Evolutionary conservation across 2,329 filamentous ascomycete species (phyloP).

Genomic region (Talaromyces sp.): DNA sequence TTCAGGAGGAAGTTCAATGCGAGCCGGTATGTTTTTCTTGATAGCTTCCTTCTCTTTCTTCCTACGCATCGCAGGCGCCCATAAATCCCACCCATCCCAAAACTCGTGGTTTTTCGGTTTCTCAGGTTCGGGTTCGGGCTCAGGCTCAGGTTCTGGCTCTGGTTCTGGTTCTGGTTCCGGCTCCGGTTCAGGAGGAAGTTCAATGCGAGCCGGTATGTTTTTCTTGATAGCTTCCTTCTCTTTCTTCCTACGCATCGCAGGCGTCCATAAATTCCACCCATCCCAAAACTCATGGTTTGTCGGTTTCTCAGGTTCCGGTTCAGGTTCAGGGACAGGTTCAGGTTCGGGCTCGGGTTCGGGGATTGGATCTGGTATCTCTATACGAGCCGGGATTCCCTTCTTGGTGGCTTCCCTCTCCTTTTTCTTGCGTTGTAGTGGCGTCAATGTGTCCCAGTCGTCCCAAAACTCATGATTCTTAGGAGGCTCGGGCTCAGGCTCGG

Average conservation of each 20-base stretch:
- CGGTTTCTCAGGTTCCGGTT: slow-evolving; percentile 18
- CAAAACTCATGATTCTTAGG: slow-evolving; percentile 12
- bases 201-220: slow-evolving; percentile 16
- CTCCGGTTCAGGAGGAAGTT: slow-evolving; percentile 23
- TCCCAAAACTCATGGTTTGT: slow-evolving; percentile 8
- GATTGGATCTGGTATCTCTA: slow-evolving; percentile 17
- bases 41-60: slow-evolving; percentile 38
- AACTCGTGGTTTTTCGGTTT: slow-evolving; percentile 6
- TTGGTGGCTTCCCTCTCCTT: slow-evolving; percentile 13
- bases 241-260: slow-evolving; percentile 17
- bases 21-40: slow-evolving; percentile 17
- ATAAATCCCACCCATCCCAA: slow-evolving; percentile 11
- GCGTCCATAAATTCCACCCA: slow-evolving; percentile 11
- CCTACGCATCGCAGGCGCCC: slow-evolving; percentile 14
- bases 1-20: slow-evolving; percentile 10
- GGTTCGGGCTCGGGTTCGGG: slow-evolving; percentile 17
- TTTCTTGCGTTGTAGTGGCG: slow-evolving; percentile 15
- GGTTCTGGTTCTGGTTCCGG: slow-evolving; percentile 25
- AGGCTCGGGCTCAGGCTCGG: slow-evolving; percentile 19
- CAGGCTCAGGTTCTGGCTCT: slow-evolving; percentile 26
- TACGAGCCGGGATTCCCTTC: slow-evolving; percentile 11
- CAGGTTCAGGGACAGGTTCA: slow-evolving; percentile 18
- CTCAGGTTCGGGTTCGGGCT: slow-evolving; percentile 24
- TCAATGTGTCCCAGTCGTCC: slow-evolving; percentile 14
- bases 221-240: slow-evolving; percentile 38